Conservation (phyloP, 495 filamentous ascomycete species). For the Bryoglossum gracile region DNA sequence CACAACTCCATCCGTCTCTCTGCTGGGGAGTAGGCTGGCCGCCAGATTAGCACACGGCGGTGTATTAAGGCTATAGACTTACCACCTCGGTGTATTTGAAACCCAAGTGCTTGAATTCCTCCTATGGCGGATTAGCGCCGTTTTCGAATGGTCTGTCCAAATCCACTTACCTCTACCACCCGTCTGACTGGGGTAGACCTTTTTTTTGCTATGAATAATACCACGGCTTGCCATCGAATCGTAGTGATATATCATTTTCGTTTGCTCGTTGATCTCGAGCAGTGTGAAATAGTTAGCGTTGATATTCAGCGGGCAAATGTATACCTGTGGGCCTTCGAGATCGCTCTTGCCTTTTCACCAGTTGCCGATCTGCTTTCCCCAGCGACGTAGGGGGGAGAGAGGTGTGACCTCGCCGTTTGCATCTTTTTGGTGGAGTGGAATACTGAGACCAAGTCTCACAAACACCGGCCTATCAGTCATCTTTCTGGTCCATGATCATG, state of each 20-base stretch:
- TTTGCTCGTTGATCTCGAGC: conserved; percentile 23
- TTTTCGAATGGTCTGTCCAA: conserved; percentile 9
- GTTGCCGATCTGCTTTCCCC: conserved; percentile 17
- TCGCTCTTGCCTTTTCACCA: conserved; percentile 14
- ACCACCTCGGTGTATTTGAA: conserved; percentile 18
- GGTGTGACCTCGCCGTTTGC: conserved; percentile 13
- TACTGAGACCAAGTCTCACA: conserved; percentile 12
- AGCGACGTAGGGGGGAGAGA: conserved; percentile 15
- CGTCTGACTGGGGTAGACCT: conserved; percentile 17
- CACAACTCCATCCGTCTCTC: conserved; percentile 22
- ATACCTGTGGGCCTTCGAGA: conserved; percentile 8
- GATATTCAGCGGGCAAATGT: conserved; percentile 20
- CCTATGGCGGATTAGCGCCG: conserved; percentile 14
- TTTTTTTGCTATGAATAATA: conserved; percentile 16
- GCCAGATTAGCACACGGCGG: conserved; percentile 11
- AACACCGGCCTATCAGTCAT: conserved; percentile 19
- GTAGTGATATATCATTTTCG: conserved; percentile 23
- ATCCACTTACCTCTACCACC: conserved; percentile 16
- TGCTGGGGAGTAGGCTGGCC: conserved; percentile 21
- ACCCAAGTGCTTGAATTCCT: conserved; percentile 19
- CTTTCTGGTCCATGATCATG: conserved; percentile 6
- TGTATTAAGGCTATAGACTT: conserved; percentile 11
- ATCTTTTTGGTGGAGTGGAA: conserved; percentile 14
- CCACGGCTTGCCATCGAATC: conserved; percentile 19
- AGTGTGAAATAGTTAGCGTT: conserved; percentile 21